Evolutionary conservation across 495 filamentous ascomycete species (phyloP), one percentile per base, ranked within the genome.

Genomic region (Cercophora newfieldiana): DNA sequence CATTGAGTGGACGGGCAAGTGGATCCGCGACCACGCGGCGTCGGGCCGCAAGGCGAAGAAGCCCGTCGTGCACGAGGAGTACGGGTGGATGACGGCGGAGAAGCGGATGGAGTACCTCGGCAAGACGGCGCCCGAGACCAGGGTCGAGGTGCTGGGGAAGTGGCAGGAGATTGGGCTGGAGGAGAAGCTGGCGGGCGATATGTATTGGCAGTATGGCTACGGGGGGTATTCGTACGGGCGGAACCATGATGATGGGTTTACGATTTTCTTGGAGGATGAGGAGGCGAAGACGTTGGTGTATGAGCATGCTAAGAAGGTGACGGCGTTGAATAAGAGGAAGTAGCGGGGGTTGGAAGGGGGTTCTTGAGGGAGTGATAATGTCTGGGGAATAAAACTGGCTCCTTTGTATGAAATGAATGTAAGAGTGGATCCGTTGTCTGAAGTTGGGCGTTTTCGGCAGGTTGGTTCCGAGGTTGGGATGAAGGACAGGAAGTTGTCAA

Each of bases 11-110:
- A 84, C 83, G 7, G 81, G 81, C 47, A 76, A 79, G 55, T 91
- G 89, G 88, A 81, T 91, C 64, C 75, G 74, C 3, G 81, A 88
- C 57, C 89, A 91, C 64, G 86, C 83, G 1, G 79, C 75, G 0
- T 80, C 84, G 0, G 87, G 86, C 61, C 75, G 75, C 33, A 81
- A 80, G 10, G 82, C 80, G 8, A 82, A 82, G 22, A 91, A 91
- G 75, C 88, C 89, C 0, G 89, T 89, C 49, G 78, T 91, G 22
- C 81, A 88, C 57, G 89, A 91, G 67, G 89, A 91, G 71, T 91
- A 91, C 67, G 87, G 88, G 65, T 79, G 70, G 68, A 70, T 83
- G 48, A 80, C 75, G 2, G 71, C 77, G 49, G 74, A 78, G 68
- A 53, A 66, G 75, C 65, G 80, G 73, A 59, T 83, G 69, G 72